Evolutionary conservation across 257 asterid species (phyloP), one percentile per base, ranked within the genome.

Genomic region (Gardenia jasminoides): DNA sequence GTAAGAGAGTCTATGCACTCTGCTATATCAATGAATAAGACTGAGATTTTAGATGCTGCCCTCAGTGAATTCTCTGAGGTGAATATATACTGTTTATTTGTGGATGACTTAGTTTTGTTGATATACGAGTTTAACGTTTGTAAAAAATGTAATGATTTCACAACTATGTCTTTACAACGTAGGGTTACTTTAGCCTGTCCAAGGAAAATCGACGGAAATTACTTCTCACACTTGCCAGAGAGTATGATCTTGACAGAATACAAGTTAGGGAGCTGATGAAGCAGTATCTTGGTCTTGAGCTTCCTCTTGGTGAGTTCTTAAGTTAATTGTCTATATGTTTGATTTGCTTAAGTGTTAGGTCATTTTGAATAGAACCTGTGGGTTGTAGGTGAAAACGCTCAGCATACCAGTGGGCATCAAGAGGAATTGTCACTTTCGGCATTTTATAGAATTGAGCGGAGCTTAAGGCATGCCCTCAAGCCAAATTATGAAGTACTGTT

Each of bases 401-500:
- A 71, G 79, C 96, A 90, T 69, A 79, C 68, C 80, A 79, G 70
- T 80, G 85, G 79, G 75, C 90, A 80, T 72, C 91, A 86, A 74
- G 94, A 87, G 82, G 97, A 92, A 80, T 91, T 90, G 58, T 88
- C 94, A n/a, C 84, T 88, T 80, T 88, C 98, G 46, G 89, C 97
- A 72, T 93, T 95, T 85, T 92, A 95, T 82, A 88, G 94, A 88
- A 91, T 92, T 76, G 98, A 92, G 84, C 83, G 91, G 81, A 92
- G 86, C 76, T 83, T 93, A 90, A 88, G 97, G 86, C 91, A 89
- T 52, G 89, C 96, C 67, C 96, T 95, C 83, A 92, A 90, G 90
- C 99, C 99, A 82, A 90, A 85, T 90, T 93, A 95, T 77, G 98
- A 91, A 82, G 85, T 91, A 78, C 93, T 95, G 62, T 93, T 95